Evolutionary conservation across 352 stramenopile genomes (phyloP), one percentile per base, ranked within the genome.

Genomic region (Globisporangium middletonii): DNA sequence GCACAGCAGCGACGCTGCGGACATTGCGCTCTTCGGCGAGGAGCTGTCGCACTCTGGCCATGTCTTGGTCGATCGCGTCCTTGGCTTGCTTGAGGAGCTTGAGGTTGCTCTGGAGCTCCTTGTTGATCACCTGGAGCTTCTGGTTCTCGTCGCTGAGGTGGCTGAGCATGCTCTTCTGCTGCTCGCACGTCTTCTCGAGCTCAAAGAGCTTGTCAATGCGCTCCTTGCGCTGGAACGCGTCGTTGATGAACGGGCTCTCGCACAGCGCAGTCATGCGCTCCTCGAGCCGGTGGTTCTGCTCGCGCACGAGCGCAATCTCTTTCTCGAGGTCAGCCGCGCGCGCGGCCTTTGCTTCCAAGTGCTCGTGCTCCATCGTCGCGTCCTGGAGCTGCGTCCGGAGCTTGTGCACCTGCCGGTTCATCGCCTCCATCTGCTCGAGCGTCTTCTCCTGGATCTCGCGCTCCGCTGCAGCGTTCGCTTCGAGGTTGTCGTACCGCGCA

Each of bases 171-270:
- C 62, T 49, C 51, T 95, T 90, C 53, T 94, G 85, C 50, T 91
- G 67, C 53, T 89, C 70, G 3, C 77, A 92, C 4, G 79, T 53
- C 43, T 91, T 88, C 59, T 97, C 92, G 33, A 97, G 70, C 23
- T 87, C 79, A 18, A 89, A 84, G 0, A 97, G 62, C 38, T 88
- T 93, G 49, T 95, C 80, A 45, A 93, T 93, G 4, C 82, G 73
- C 28, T 92, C 83, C 64, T 94, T 95, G 1, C 79, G 73, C 62
- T 95, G 77, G 50, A 95, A 96, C 4, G 89, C 89, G 47, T 97
- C 84, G 58, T 93, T 93, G 28, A 98, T 97, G 65, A 98, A 98
- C 12, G 92, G 92, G 26, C 86, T 96, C 57, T 98, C 90, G 57
- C 92, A 98, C 16, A 98, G 67, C 15, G 73, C 73, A 27, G 83